Base-by-base conservation (phyloP, 441 rosid genomes). In the Arabidopsis hybrid region DNA sequence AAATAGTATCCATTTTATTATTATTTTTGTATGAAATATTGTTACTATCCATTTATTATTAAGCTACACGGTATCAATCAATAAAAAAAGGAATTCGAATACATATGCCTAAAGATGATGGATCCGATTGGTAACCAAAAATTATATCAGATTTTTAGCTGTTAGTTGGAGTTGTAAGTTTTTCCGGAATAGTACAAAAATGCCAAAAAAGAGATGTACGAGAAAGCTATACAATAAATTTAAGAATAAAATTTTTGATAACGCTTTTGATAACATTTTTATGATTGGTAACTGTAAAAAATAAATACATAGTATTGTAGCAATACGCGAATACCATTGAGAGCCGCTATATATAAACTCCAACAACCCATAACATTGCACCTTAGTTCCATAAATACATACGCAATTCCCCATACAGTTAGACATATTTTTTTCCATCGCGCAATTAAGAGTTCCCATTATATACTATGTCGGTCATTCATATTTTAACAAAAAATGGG, bases 381-480 rank as follows among this genome's bases (percentile, higher is more conserved):
- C 55, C 62, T 40, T 61, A 40, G 47, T 35, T 16, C 17, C 60
- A 67, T 74, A 67, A 75, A 68, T 68, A 34, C 32, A 9, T 26
- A 69, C 39, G 8, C 75, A 18, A 62, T 29, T 69, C 21, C 75
- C 79, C 46, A 55, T 14, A 47, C 26, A 75, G 21, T 21, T 18
- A 67, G 35, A 67, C 47, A 61, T 36, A 55, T 53, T 61, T 51
- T 14, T 16, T 75, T 56, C 60, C 69, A 61, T 69, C 43, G 53
- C 36, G 65, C 69, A 68, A 53, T 43, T 13, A 18, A 52, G 32
- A 60, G 7, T 34, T 60, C 16, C 50, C 35, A 10, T 42, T 53
- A 59, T 12, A 17, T 17, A 12, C 14, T 16, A 61, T 75, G 79
- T 76, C 79, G 79, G 79, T 76, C 60, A 49, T 31, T 55, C 70